A percentile compares a stretch with the other conserved stretches of the same genome.
Conservation (phyloP, 2,329 filamentous ascomycete genomes). For the Colletotrichum sansevieriae region DNA sequence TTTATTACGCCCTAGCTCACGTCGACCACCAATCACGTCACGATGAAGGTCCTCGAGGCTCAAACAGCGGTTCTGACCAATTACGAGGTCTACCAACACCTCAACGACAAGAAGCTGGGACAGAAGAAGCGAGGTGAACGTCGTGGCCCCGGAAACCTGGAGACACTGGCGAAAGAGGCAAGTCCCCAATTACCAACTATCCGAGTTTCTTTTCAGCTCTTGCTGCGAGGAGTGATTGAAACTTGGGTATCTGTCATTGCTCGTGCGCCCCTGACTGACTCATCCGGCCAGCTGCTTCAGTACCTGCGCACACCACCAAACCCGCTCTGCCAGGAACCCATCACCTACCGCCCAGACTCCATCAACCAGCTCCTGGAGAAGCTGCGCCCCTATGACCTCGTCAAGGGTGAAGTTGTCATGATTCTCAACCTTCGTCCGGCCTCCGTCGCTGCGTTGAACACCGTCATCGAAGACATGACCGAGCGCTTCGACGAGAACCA, state of each 20-base stretch:
- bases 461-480: slow-evolving; percentile 75
- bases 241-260: slow-evolving; percentile 31
- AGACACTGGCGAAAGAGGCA: slow-evolving; percentile 76
- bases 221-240: slow-evolving; percentile 12
- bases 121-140: slow-evolving; percentile 54
- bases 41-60: slow-evolving; percentile 78
- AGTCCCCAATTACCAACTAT: slow-evolving; percentile 30
- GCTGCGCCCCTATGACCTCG: slow-evolving; percentile 69
- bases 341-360: slow-evolving; percentile 65
- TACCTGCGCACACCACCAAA: slow-evolving; percentile 69
- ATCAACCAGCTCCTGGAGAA: slow-evolving; percentile 67
- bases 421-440: slow-evolving; percentile 75
- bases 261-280: slow-evolving; percentile 39
- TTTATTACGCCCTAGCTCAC: no score
- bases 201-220: not conserved
- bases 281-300: slow-evolving; percentile 64
- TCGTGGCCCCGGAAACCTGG: slow-evolving; percentile 68
- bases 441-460: slow-evolving; percentile 69
- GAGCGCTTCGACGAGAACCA: slow-evolving; percentile 70
- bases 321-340: slow-evolving; percentile 67
- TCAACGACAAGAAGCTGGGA: slow-evolving; percentile 67
- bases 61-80: slow-evolving; percentile 79
- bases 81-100: slow-evolving; percentile 78
- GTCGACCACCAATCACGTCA: slow-evolving; percentile 27
- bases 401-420: slow-evolving; percentile 78